phyloP scores from a whole-genome alignment of 768 basidiomycete genomes.

The Tulasnella sp. region DNA sequence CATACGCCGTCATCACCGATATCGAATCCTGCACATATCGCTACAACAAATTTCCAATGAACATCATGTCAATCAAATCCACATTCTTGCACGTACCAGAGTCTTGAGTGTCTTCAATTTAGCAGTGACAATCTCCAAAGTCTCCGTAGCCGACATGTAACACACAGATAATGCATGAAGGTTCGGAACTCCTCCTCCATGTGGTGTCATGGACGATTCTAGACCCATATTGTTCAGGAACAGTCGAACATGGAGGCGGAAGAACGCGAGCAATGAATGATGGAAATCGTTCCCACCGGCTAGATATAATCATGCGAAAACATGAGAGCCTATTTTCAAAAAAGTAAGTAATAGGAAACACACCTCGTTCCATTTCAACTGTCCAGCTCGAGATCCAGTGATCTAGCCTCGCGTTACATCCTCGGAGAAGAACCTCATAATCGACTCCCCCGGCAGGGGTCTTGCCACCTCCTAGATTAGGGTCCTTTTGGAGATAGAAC shows the following conservation, averaged over 20 bases:
- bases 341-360: conserved; percentile 14
- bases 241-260: conserved; percentile 63
- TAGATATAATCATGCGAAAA: conserved; percentile 23
- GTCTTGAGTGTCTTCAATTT: conserved; percentile 64
- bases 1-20: conserved; percentile 76
- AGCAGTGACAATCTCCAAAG: conserved; percentile 54
- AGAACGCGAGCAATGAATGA: conserved; percentile 57
- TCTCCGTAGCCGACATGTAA: conserved; percentile 59
- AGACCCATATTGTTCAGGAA: conserved; percentile 80
- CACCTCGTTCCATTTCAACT: conserved; percentile 58
- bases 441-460: too few relatives aligned
- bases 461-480: too few relatives aligned
- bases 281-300: conserved; percentile 67
- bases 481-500: conserved; percentile 49
- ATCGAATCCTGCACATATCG: conserved; percentile 77
- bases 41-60: conserved; percentile 28
- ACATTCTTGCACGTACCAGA: conserved; percentile 39
- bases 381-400: conserved; percentile 65
- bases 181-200: not conserved
- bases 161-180: conserved; percentile 58
- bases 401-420: conserved; percentile 57
- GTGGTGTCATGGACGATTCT: conserved; percentile 39
- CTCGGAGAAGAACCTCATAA: conserved; percentile 55
- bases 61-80: not conserved
- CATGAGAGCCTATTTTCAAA: conserved; percentile 3